Base-by-base conservation (phyloP, 306 rosid genomes). In the Canavalia ensiformis region DNA sequence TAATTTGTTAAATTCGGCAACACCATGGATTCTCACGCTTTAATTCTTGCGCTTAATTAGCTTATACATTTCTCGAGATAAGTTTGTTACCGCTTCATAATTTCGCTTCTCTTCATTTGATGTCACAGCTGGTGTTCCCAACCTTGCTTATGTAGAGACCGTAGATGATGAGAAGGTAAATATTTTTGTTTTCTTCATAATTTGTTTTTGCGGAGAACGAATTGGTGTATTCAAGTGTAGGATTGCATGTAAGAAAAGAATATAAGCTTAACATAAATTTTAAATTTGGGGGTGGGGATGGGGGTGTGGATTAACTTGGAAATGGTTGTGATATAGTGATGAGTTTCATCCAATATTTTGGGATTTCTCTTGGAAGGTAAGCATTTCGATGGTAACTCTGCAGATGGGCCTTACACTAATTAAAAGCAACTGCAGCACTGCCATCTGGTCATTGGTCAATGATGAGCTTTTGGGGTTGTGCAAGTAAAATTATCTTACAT, bases 91-190 rank as follows among this genome's bases (percentile, higher is more conserved):
- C 1, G 9, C 41, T 39, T 37, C 37, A 51, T 62, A 70, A 57
- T 55, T 25, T 39, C 59, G 54, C 28, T 65, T 56, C 51, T 18
- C 68, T 59, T 81, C 49, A 59, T 78, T 33, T 72, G 77, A 64
- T 84, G 64, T 44, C 45, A 52, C 89, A 90, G 99, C 89, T 54
- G 91, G 87, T 59, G 97, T 95, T 45, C 96, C 96, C 46, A 91
- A 89, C 75, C 97, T 95, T 77, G 96, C 91, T 30, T 85, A 84
- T 87, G 96, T 95, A 1, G 97, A 93, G 85, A 87, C 83, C 31
- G 96, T 95, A 68, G 97, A 95, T 83, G 96, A 93, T 74, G 90
- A 85, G 83, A 95, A 93, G 97, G 99, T 91, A 82, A 71, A 50
- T 68, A 0, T 50, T 72, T 58, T 9, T 74, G 29, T 74, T 65